Evolutionary conservation across 176 grass and related monocot genomes (phyloP).

Genomic region (bread wheat (Triticum aestivum)): IWGSC_CS_RefSeq_v2.1 NC_057800.1:672713409-672713908

Average conservation of each 20-base stretch:
- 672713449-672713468: not conserved
- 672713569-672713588: not conserved
- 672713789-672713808: not conserved
- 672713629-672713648: not conserved
- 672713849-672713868: too few species aligned
- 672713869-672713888: not conserved
- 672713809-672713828: not conserved
- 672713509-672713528: not conserved
- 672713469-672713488: not conserved
- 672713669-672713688: not conserved
- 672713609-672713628: not conserved
- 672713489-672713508: not conserved
- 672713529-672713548: not conserved
- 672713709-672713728: not conserved
- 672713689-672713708: not conserved
- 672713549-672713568: not conserved
- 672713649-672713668: not conserved
- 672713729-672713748: not conserved
- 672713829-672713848: not conserved
- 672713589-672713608: not conserved
- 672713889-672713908: not conserved
- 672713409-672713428: not conserved
- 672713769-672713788: not conserved
- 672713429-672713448: not conserved
- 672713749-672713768: not conserved